Conservation (phyloP, 2,329 filamentous ascomycete genomes). For the Calonectria pauciramosa region DNA sequence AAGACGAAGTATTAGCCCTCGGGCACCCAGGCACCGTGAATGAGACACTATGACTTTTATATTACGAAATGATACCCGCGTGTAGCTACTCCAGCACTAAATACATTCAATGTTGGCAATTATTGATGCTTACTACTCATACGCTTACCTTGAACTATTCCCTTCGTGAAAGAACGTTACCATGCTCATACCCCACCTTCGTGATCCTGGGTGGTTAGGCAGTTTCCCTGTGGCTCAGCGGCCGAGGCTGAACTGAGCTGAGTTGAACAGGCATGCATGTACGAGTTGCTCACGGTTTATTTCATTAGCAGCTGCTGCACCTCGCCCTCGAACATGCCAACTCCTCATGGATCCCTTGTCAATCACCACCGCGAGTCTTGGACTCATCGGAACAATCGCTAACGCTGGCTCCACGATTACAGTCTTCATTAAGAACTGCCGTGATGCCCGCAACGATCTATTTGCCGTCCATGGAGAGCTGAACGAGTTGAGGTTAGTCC, state of each 20-base stretch:
- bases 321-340: not conserved
- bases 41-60: not conserved
- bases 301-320: not conserved
- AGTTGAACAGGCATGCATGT: not conserved
- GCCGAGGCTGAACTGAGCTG: not conserved
- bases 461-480: not conserved
- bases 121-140: not conserved
- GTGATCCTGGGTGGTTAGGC: not conserved
- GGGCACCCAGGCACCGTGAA: constrained; percentile 18
- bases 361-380: constrained; percentile 14
- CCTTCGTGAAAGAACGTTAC: not conserved
- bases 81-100: too few species aligned
- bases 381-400: not conserved
- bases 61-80: constrained; percentile 21
- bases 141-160: not conserved
- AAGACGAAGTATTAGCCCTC: constrained; percentile 27
- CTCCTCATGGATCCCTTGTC: not conserved
- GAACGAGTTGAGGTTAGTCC: not conserved
- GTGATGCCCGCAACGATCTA: not conserved
- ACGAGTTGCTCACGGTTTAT: not conserved
- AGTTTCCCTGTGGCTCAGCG: not conserved
- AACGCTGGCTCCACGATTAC: not conserved
- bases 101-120: not conserved
- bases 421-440: not conserved
- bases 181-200: not conserved